Evolutionary conservation across 805 yeast species (phyloP), one percentile per base, ranked within the genome.

Genomic region (Kurtzmaniella fragi): DNA sequence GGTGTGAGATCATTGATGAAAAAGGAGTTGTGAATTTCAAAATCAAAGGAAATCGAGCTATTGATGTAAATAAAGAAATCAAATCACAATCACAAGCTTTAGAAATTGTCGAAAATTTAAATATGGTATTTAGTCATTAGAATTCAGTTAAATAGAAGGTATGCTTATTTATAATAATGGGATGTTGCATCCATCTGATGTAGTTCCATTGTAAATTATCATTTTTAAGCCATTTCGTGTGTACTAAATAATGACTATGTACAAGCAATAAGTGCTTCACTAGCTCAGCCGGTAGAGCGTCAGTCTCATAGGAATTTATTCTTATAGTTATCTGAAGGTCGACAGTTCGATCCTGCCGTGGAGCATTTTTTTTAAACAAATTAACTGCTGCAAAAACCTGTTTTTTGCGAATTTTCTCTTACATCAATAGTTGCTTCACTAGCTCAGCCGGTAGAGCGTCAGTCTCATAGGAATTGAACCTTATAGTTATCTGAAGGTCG

Each of bases 271-370:
- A 28, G 15, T 14, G 57, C 56, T 49, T 43, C 54, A 49, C 53
- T 53, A 53, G 54, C 53, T 52, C 54, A 52, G 56, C 50, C 35
- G 56, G 56, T 42, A 52, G 56, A 52, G 56, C 54, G 56, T 52
- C 54, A 52, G 56, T 52, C 56, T 52, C 56, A 52, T 52, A 52
- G 38, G 38, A 26, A 14, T 36, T 26, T 5, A 14, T 20, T 27
- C 32, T 37, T 55, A 66, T 59, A 20, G 68, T 40, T 31, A 62
- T 63, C 70, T 62, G 67, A 61, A 63, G 68, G 67, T 63, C 68
- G 10, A 10, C 11, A 16, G 23, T 31, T 31, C 11, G 33, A 31
- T 5, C 25, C 25, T 20, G 25, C 25, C 25, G 25, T 20, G 25
- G 25, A 20, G 25, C 25, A 20, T 20, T 20, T 5, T 20, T 20